Conservation (phyloP, 257 asterid genomes). For the Euphrasia confusa region DNA sequence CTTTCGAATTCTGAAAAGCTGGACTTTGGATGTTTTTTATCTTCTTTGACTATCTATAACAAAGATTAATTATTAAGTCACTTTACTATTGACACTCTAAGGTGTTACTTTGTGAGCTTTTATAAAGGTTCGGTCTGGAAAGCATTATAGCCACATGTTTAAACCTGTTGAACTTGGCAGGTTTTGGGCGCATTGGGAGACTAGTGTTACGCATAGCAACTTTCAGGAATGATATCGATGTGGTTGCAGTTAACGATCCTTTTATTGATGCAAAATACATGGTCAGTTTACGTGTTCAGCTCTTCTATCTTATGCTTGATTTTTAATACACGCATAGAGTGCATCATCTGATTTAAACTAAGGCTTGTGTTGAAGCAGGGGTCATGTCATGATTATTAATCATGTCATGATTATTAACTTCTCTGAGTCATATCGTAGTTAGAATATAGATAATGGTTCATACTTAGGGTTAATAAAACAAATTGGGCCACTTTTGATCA, state of each 20-base stretch:
- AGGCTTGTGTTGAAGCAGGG: conserved; percentile 10
- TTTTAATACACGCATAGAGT: conserved; percentile 3
- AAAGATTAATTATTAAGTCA: background rate
- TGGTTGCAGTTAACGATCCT: conserved; percentile 97
- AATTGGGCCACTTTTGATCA: background rate
- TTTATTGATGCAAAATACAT: conserved; percentile 91
- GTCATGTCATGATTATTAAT: background rate
- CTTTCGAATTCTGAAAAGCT: background rate
- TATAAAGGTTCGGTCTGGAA: conserved; percentile 5
- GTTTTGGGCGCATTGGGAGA: conserved; percentile 98
- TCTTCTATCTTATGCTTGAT: conserved; percentile 4
- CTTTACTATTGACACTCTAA: background rate
- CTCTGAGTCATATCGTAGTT: background rate
- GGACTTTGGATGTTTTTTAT: background rate
- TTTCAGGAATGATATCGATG: conserved; percentile 88
- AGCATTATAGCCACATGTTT: background rate
- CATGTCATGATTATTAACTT: background rate
- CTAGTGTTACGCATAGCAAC: conserved; percentile 82
- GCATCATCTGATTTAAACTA: conserved; percentile 1
- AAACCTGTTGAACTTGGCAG: conserved; percentile 35
- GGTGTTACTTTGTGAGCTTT: background rate
- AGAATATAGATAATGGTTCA: background rate
- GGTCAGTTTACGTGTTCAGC: conserved; percentile 48
- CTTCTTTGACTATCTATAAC: background rate
- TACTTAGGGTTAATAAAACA: background rate